Evolutionary conservation across 306 rosid species (phyloP), one percentile per base, ranked within the genome.

Genomic region (Quercus glauca): DNA sequence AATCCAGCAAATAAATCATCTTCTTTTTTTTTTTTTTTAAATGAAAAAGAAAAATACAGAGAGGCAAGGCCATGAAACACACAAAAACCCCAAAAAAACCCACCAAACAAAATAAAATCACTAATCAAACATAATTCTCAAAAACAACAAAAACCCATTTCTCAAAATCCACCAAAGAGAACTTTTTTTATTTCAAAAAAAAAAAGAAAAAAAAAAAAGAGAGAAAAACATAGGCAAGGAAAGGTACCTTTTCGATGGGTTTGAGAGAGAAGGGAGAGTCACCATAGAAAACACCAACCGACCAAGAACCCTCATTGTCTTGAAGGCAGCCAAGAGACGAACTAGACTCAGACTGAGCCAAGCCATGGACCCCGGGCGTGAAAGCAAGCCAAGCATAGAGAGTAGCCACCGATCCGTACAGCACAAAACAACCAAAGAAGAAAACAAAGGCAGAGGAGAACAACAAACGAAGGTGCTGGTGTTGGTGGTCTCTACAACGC

Each of bases 231-330:
- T 3, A n/a, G 5, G 12, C 1, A 33, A 3, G 26, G 14, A 78
- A 63, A 81, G 93, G 87, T 74, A 96, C 99, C 69, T 80, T 41
- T 83, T 96, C 99, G 11, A 96, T 90, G 85, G 98, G 94, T 76
- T 96, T 84, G 65, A 96, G 98, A 58, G 93, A 77, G 49, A 96
- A 93, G 9, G 99, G 99, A 15, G 94, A 87, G 78, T 91, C 89
- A 31, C 99, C 99, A 52, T 71, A 93, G 90, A 96, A 96, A 60
- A 96, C 81, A 74, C 99, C 99, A 73, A 96, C 83, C 53, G 99
- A 93, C 99, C 99, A 96, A 52, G 98, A 96, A 59, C 99, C 99
- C 88, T 96, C 99, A 88, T 90, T 96, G 87, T 96, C 99, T 28
- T 87, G 95, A 21, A 81, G 94, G 74, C 99, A 96, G 2, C 96